phyloP scores from a whole-genome alignment of 345 rosid genomes.

The Clausena lansium region DNA sequence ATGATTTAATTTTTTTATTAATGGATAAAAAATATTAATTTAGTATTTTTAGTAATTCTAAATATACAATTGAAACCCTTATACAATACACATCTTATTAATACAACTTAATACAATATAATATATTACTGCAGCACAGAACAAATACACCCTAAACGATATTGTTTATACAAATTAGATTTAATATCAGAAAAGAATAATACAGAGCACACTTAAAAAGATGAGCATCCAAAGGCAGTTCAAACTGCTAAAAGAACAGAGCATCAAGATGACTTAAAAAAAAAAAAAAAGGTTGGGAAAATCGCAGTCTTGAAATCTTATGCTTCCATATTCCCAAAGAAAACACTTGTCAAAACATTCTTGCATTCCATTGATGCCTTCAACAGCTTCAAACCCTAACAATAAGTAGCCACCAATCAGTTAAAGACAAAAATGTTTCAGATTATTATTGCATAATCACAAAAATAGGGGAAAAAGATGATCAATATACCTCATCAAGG shows the following conservation, averaged over 20 bases:
- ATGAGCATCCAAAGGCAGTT: neutral
- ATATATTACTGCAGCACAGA: too few species aligned
- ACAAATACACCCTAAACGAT: too few species aligned
- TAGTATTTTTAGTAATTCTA: too few species aligned
- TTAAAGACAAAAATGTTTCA: too few species aligned
- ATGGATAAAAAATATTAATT: too few species aligned
- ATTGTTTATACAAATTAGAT: neutral
- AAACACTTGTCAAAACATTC: neutral
- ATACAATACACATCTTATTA: too few species aligned
- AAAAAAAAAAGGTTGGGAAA: too few species aligned
- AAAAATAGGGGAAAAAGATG: too few species aligned
- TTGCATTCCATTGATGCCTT: slow-evolving; percentile 5
- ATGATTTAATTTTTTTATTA: too few species aligned
- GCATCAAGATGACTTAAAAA: neutral
- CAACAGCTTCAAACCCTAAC: slow-evolving; percentile 10
- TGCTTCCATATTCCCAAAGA: neutral
- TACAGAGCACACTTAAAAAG: neutral
- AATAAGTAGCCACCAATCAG: neutral
- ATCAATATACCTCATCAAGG: slow-evolving; percentile 9
- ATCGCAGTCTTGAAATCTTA: neutral
- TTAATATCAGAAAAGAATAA: neutral
- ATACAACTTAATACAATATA: too few species aligned
- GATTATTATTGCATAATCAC: neutral
- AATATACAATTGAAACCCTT: too few species aligned
- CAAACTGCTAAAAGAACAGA: neutral